Conservation (phyloP, 441 rosid genomes). For the Corymbia citriodora region DNA sequence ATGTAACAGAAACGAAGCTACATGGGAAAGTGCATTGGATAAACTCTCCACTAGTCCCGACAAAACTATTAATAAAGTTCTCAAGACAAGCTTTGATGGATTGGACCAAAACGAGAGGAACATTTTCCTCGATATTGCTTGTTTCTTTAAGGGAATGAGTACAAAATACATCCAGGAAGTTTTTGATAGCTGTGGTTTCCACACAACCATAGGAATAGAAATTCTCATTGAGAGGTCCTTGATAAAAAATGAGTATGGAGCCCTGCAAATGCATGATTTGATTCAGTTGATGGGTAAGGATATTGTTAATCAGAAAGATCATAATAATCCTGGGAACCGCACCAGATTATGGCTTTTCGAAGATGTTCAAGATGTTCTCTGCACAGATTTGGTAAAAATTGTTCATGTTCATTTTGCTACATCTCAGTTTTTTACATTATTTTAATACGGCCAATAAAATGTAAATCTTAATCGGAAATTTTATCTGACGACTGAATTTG, state of each 20-base stretch:
- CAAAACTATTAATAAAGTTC: accelerated
- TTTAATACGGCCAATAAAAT: neutral
- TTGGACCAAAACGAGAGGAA: accelerated
- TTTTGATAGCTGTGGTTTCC: accelerated
- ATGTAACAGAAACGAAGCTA: accelerated
- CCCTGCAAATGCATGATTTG: neutral
- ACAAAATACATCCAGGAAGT: accelerated
- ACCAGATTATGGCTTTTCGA: neutral
- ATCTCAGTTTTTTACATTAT: neutral
- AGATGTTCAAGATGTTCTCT: neutral
- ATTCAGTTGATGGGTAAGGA: neutral
- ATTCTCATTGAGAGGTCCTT: neutral
- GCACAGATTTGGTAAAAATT: neutral
- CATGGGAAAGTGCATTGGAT: neutral
- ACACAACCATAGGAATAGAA: neutral
- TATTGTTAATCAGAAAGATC: neutral
- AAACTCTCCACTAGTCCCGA: neutral
- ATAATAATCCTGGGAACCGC: neutral
- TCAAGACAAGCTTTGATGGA: neutral
- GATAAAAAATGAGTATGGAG: neutral
- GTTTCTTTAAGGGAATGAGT: accelerated
- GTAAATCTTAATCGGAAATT: neutral
- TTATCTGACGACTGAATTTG: neutral
- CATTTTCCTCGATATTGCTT: neutral
- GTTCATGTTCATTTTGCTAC: neutral